phyloP scores from a whole-genome alignment of 768 basidiomycete genomes.

The Cystofilobasidium capitatum region DNA sequence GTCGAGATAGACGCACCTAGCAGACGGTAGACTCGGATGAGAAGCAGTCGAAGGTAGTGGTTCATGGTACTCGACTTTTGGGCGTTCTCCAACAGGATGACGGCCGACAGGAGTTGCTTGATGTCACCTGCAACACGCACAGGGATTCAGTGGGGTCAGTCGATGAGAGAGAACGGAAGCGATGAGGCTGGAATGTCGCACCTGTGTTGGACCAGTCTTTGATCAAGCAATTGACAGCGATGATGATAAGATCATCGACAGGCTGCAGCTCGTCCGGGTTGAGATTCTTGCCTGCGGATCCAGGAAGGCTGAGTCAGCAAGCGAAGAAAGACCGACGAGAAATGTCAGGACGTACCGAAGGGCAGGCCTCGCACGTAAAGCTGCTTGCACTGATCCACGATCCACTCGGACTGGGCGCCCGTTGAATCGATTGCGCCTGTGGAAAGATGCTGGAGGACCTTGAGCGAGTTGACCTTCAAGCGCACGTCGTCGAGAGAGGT shows the following conservation, averaged over 20 bases:
- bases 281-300: conserved; percentile 47
- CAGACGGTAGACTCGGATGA: conserved; percentile 71
- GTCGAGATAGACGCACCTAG: conserved; percentile 49
- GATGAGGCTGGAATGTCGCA: conserved; percentile 16
- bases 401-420: neutral
- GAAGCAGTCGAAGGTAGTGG: conserved; percentile 64
- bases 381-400: conserved; percentile 50
- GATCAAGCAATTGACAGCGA: conserved; percentile 61
- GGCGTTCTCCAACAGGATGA: conserved; percentile 60
- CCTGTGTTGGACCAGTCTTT: conserved; percentile 30
- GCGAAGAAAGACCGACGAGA: neutral
- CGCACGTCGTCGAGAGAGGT: conserved; percentile 48
- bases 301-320: neutral
- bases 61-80: conserved; percentile 63
- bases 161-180: neutral
- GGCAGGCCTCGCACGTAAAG: conserved; percentile 60
- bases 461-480: conserved; percentile 58
- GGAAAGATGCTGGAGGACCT: conserved; percentile 61
- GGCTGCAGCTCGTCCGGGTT: conserved; percentile 72
- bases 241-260: conserved; percentile 70
- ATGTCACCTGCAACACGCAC: conserved; percentile 44
- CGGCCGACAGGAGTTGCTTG: conserved; percentile 55
- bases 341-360: conserved; percentile 42
- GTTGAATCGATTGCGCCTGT: neutral
- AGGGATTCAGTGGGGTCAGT: neutral